These are phyloP conservation scores for Cocos nucifera DNA, from an alignment of 176 grass and related monocot genomes.

Conservation along the genomic window DNA sequence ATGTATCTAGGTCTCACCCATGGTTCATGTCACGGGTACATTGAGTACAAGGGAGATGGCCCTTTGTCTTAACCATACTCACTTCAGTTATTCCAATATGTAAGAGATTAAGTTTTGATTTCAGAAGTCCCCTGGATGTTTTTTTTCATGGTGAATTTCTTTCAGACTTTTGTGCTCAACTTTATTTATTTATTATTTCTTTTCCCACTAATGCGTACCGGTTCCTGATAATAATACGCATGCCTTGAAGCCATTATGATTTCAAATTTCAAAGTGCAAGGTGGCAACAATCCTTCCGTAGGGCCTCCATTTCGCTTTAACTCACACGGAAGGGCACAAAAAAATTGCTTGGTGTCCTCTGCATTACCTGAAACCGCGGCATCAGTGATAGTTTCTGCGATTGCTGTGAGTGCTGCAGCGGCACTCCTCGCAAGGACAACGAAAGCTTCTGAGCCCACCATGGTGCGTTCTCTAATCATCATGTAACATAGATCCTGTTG, in stretches of 20 bases:
- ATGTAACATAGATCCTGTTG: not conserved
- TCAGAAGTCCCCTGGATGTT: too few species aligned
- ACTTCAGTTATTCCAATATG: too few species aligned
- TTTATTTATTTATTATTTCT: too few species aligned
- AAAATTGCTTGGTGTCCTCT: slow-evolving; percentile 7
- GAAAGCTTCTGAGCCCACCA: slow-evolving; percentile 22
- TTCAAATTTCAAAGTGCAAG: slow-evolving; percentile 15
- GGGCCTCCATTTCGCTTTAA: not conserved
- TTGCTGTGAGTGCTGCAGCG: slow-evolving; percentile 32
- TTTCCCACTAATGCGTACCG: too few species aligned
- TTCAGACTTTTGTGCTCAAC: too few species aligned
- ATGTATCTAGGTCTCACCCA: too few species aligned
- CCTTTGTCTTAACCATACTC: too few species aligned
- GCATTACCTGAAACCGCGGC: slow-evolving; percentile 37
- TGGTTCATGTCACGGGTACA: too few species aligned
- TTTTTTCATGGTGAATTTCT: too few species aligned
- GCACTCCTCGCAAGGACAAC: slow-evolving; percentile 29
- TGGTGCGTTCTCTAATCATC: slow-evolving; percentile 15
- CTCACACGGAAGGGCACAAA: not conserved
- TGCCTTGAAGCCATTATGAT: slow-evolving; percentile 8
- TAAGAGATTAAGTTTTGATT: too few species aligned
- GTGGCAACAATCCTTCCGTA: not conserved
- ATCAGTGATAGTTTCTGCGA: slow-evolving; percentile 21
- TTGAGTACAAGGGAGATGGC: too few species aligned
- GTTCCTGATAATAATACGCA: not conserved